phyloP scores from a whole-genome alignment of 352 stramenopile species.

The Globisporangium nodosum region DNA sequence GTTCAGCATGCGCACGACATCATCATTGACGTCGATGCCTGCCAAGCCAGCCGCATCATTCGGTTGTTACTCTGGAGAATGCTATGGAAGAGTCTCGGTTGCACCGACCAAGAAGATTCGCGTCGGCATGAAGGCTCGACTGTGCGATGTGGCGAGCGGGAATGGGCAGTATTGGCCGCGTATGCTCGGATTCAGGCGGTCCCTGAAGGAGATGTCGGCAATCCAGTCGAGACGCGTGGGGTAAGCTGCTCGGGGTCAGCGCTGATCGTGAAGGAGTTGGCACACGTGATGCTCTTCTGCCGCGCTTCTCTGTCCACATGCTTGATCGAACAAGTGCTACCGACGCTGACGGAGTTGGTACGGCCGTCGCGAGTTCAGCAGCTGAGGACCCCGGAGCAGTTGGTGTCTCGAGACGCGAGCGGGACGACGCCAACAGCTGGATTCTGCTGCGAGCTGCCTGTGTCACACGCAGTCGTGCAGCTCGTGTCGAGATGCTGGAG shows the following conservation, averaged over 20 bases:
- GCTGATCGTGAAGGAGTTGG: slow-evolving; percentile 9
- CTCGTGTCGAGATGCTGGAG: slow-evolving; percentile 34
- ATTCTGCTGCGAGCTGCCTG: slow-evolving; percentile 9
- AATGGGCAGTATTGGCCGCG: slow-evolving; percentile 16
- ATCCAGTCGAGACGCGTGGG: background rate
- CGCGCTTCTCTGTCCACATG: background rate
- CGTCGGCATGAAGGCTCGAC: background rate
- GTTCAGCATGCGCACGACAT: background rate
- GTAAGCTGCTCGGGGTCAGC: background rate
- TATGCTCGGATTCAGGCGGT: background rate
- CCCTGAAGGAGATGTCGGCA: background rate
- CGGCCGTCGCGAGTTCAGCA: background rate
- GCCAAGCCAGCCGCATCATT: slow-evolving; percentile 6
- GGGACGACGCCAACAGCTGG: background rate
- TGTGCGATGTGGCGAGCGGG: background rate
- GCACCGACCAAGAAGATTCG: background rate
- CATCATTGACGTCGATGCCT: background rate
- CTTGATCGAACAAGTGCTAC: slow-evolving; percentile 3
- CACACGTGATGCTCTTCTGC: slow-evolving; percentile 5
- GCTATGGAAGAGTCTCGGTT: slow-evolving; percentile 13
- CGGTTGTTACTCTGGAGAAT: slow-evolving; percentile 14
- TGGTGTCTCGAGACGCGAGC: background rate
- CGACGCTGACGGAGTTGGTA: slow-evolving; percentile 1
- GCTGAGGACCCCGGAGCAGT: background rate
- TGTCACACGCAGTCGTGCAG: slow-evolving; percentile 17